phyloP scores from a whole-genome alignment of 1,139 yeast genomes.

The Scheffersomyces titani region DNA sequence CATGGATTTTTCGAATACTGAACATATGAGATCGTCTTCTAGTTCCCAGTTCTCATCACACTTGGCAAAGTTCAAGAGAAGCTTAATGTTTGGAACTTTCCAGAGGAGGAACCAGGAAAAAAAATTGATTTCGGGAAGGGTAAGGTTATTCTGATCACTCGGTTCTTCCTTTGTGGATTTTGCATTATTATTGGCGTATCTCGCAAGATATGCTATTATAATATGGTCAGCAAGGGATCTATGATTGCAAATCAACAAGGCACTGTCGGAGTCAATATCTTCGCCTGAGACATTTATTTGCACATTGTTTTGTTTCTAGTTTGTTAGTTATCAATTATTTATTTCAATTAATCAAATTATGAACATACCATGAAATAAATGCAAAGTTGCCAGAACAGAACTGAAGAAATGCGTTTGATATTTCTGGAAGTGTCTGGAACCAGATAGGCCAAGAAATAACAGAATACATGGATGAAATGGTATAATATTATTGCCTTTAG shows the following conservation, averaged over 20 bases:
- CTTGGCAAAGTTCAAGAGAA: slow-evolving; percentile 43
- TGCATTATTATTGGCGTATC: slow-evolving; percentile 14
- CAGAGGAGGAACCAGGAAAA: slow-evolving; percentile 65
- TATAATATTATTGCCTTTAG: slow-evolving; percentile 17
- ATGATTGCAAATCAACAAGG: slow-evolving; percentile 56
- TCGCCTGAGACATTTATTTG: slow-evolving; percentile 45
- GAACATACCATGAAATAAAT: slow-evolving; percentile 34
- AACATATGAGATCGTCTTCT: slow-evolving; percentile 28
- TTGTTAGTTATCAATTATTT: slow-evolving; percentile 5
- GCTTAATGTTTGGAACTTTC: slow-evolving; percentile 51
- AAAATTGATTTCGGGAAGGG: slow-evolving; percentile 47
- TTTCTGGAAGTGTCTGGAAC: slow-evolving; percentile 31
- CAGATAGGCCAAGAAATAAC: slow-evolving; percentile 16
- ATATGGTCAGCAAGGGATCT: slow-evolving; percentile 56
- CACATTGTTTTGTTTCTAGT: slow-evolving; percentile 37
- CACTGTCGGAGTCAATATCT: slow-evolving; percentile 42
- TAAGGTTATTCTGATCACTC: slow-evolving; percentile 10
- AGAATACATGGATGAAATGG: slow-evolving; percentile 25
- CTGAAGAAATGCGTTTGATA: slow-evolving; percentile 22
- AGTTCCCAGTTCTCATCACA: slow-evolving; percentile 69
- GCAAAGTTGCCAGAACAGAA: slow-evolving; percentile 38
- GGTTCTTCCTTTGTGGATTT: background rate
- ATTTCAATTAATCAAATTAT: background rate
- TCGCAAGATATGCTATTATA: slow-evolving; percentile 47
- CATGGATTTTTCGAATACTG: slow-evolving; percentile 25